Percentiles rank a stretch among this genome's conserved stretches.
These are phyloP conservation scores for Dendrocalamus latiflorus DNA, from an alignment of 202 grass and related monocot genomes.

Conservation along the genomic window DNA sequence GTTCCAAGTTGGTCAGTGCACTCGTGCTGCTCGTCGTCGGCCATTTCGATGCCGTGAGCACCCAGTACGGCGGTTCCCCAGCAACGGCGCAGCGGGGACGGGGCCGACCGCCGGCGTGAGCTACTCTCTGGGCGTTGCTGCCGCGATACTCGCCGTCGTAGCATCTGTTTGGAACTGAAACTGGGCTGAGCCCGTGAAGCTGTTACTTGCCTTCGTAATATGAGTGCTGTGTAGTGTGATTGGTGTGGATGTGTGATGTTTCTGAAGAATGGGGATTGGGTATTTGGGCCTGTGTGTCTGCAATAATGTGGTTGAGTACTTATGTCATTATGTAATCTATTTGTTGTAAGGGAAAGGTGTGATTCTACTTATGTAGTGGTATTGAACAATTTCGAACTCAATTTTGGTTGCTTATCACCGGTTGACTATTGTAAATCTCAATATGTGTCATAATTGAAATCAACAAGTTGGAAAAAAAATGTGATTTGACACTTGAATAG, in stretches of 20 bases:
- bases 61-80: too few species aligned
- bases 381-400: too few species aligned
- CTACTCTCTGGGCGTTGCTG: not conserved
- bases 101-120: not conserved
- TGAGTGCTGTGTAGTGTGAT: too few species aligned
- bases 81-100: too few species aligned
- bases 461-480: too few species aligned
- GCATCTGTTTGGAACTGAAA: constrained; percentile 25
- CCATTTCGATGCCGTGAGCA: not conserved
- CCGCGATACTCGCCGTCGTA: not conserved
- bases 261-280: not conserved
- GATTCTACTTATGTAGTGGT: too few species aligned
- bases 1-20: not conserved
- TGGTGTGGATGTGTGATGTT: not conserved
- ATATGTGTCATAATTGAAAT: too few species aligned
- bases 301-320: not conserved
- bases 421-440: too few species aligned
- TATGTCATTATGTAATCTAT: not conserved
- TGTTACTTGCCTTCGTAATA: too few species aligned
- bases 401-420: too few species aligned
- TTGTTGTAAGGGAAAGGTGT: too few species aligned
- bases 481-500: too few species aligned
- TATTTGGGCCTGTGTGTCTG: not conserved
- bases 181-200: not conserved
- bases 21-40: constrained; percentile 10